Conservation (phyloP, 164 flowering plant species). For the grape (Vitis vinifera) region ASM3070453v1 NC_081815.1:2927501-2928000, state of each 20-base stretch:
- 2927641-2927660: too few species aligned
- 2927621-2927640: too few species aligned
- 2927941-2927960: slow-evolving; percentile 69
- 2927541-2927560: too few species aligned
- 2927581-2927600: too few species aligned
- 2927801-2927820: not conserved
- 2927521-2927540: too few species aligned
- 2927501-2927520: too few species aligned
- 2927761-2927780: not conserved
- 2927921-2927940: slow-evolving; percentile 71
- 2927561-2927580: too few species aligned
- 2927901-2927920: slow-evolving; percentile 66
- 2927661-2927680: too few species aligned
- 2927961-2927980: slow-evolving; percentile 49
- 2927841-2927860: slow-evolving; percentile 37
- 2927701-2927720: too few species aligned
- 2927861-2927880: slow-evolving; percentile 55
- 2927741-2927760: not conserved
- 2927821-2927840: slow-evolving; percentile 53
- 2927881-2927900: slow-evolving; percentile 54
- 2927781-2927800: not conserved
- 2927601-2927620: too few species aligned
- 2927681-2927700: too few species aligned
- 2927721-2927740: too few species aligned
- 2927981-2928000: slow-evolving; percentile 51